Evolutionary conservation across 228 moss, liverwort and hornwort genomes (phyloP).

Genomic region (Sphagnum magellanicum): DNA sequence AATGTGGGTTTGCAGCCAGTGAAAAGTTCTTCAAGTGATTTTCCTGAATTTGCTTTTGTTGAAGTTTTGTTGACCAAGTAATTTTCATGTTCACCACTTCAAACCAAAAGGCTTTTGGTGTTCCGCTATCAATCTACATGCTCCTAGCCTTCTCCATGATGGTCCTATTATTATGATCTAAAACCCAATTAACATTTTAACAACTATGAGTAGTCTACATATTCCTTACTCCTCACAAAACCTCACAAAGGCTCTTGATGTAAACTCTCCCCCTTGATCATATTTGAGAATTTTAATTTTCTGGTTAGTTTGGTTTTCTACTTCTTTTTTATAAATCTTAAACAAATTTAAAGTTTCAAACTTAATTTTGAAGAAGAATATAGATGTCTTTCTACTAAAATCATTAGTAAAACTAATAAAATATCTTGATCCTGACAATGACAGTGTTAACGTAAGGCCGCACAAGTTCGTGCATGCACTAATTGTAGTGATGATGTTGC

Average conservation of each 20-base stretch:
- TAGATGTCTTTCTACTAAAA: neutral
- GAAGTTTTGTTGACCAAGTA: no score
- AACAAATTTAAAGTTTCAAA: neutral
- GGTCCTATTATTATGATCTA: neutral
- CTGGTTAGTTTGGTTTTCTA: neutral
- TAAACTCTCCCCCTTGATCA: neutral
- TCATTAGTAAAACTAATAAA: constrained; percentile 1
- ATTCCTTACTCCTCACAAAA: neutral
- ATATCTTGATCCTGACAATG: neutral
- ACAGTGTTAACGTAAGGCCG: neutral
- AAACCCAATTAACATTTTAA: neutral
- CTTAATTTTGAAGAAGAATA: constrained; percentile 1
- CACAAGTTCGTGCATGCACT: neutral
- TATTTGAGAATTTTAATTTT: neutral
- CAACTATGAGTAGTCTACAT: neutral
- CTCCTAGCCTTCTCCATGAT: neutral
- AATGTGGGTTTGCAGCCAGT: no score
- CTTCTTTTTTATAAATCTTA: neutral
- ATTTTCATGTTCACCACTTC: no score
- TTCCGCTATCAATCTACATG: neutral
- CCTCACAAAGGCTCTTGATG: neutral
- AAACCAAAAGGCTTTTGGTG: no score
- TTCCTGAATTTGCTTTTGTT: no score
- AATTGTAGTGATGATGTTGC: neutral
- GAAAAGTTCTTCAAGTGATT: no score